Evolutionary conservation across 2,329 filamentous ascomycete species (phyloP).

Genomic region (Aspergillus japonicus): DNA sequence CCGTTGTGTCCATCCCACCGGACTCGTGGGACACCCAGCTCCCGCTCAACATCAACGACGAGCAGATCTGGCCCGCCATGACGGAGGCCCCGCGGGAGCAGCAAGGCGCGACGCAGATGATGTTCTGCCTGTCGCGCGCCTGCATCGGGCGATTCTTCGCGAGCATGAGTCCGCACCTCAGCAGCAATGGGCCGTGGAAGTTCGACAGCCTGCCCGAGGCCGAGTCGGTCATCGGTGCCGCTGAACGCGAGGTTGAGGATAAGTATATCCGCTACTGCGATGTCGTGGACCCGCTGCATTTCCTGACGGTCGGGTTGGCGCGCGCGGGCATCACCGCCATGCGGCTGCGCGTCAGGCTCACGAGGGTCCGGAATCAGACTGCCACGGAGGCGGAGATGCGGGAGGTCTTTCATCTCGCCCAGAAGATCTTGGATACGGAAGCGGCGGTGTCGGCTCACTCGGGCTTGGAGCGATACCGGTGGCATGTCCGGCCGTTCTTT

Average conservation of each 20-base stretch:
- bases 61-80: slow-evolving; percentile 43
- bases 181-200: slow-evolving; percentile 5
- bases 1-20: slow-evolving; percentile 14
- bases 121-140: slow-evolving; percentile 30
- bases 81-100: slow-evolving; percentile 40
- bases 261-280: slow-evolving; percentile 38
- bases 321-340: slow-evolving; percentile 44
- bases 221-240: slow-evolving; percentile 26
- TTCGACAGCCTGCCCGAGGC: slow-evolving; percentile 11
- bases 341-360: slow-evolving; percentile 45
- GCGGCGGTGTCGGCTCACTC: slow-evolving; percentile 39
- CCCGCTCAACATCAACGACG: slow-evolving; percentile 45
- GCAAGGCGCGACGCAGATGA: slow-evolving; percentile 47
- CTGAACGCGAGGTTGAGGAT: slow-evolving; percentile 33
- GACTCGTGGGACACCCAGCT: slow-evolving; percentile 22
- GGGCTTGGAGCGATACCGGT: slow-evolving; percentile 38
- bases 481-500: slow-evolving; percentile 48
- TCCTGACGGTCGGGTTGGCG: slow-evolving; percentile 44
- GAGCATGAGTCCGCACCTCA: slow-evolving; percentile 13
- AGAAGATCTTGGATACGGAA: slow-evolving; percentile 26
- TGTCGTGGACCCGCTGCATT: slow-evolving; percentile 39
- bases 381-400: slow-evolving; percentile 7
- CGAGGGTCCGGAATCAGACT: slow-evolving; percentile 20
- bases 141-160: slow-evolving; percentile 28
- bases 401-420: slow-evolving; percentile 11